Evolutionary conservation across 306 rosid genomes (phyloP), one percentile per base, ranked within the genome.

Genomic region (Potentilla sterilis): DNA sequence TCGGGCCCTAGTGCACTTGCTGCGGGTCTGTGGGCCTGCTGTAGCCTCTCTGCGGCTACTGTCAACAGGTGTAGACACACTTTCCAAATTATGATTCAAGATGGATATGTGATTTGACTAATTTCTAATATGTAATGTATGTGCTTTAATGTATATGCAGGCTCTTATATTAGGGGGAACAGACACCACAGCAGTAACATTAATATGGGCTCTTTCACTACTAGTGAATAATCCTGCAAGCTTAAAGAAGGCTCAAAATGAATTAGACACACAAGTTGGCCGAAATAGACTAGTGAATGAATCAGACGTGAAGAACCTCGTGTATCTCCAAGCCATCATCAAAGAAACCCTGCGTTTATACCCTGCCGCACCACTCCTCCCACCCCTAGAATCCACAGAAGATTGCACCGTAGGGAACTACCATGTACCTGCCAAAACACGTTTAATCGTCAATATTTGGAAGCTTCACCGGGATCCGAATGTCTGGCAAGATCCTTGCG

Each of bases 291-390:
- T 16, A 14, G 84, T 82, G 38, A 40, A 19, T 5, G 81, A 85
- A 61, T 79, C 83, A 0, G 86, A 79, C 71, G 16, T 76, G 2
- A 79, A 76, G 8, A 73, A 76, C 6, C 61, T 81, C 3, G 21
- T 68, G 35, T 81, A 81, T 65, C 70, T 81, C 18, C 78, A 79
- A n/a, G 81, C 83, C 41, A 37, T 84, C 1, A 8, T 81, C 42
- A 84, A 74, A 21, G 87, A 84, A 72, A 71, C 81, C 6, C 5
- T 81, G 38, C 83, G 84, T 35, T 18, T 85, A 16, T 85, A 82
- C 57, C 86, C 84, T 0, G 59, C 82, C 0, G 82, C 16, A 1
- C 82, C 86, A 10, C 75, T 82, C 12, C 3, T 54, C 14, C 4
- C 59, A 3, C 84, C 82, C 0, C 82, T 51, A 3, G 82, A 76